Evolutionary conservation across 2,329 filamentous ascomycete genomes (phyloP), one percentile per base, ranked within the genome.

Genomic region (Triangularia verruculosa): DNA sequence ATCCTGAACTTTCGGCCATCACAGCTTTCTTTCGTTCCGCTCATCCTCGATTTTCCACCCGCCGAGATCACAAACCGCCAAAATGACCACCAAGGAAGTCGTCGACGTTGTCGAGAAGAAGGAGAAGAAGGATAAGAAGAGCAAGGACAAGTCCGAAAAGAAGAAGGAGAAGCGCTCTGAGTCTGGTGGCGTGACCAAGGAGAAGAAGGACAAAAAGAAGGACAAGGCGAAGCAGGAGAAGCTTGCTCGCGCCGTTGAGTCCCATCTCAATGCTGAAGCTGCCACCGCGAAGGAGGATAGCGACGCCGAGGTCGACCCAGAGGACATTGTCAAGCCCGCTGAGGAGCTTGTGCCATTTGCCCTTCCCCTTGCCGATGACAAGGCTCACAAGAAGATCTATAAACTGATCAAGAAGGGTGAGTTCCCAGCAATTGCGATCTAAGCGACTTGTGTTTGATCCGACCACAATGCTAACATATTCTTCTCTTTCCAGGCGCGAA

Each of bases 261-360:
- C 87, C 71, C 86, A 89, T 74, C 77, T 89, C 64, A 82, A 85
- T 71, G 80, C 85, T 67, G 82, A 83, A 55, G 82, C 82, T 47
- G 78, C 81, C 66, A 76, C 78, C n/a, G 74, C 78, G 43, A 52
- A 59, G 34, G 74, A 77, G 57, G 72, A 74, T 34, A 74, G 66
- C 12, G 74, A 72, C 43, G 72, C 74, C 34, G 69, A 74, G 78
- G 76, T 76, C 51, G 79, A 81, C 69, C 80, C 78, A 59, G 79
- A 82, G 69, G 79, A 70, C 66, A 61, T 71, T 57, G 74, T 82
- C 61, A 78, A 81, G 75, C 74, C 75, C 27, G 70, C 74, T 52
- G 78, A 79, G 70, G 87, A 89, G 64, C 81, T 96, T 56, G 91
- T 96, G 61, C 90, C 93, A 28, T 95, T 97, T 74, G 92, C 93